A percentile compares a stretch with the other conserved stretches of the same genome.
Conservation (phyloP, 345 rosid species). For the Aquilaria sinensis region DNA sequence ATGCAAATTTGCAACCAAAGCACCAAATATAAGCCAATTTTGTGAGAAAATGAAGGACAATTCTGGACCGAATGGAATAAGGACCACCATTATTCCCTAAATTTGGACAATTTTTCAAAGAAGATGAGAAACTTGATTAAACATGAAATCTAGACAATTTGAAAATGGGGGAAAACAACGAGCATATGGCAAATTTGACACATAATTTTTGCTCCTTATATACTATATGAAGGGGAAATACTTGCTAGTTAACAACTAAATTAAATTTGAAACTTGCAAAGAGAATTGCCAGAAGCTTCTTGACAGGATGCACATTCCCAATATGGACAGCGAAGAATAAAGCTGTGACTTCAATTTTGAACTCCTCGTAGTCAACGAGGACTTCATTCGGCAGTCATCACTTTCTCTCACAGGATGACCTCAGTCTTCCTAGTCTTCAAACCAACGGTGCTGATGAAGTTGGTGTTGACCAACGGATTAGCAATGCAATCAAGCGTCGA, state of each 20-base stretch:
- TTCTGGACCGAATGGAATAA: too few species aligned
- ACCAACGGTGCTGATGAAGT: slow-evolving; percentile 76
- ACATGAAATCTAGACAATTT: too few species aligned
- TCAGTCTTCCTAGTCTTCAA: slow-evolving; percentile 64
- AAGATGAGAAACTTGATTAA: too few species aligned
- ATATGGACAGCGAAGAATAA: slow-evolving; percentile 75
- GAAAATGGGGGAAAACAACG: too few species aligned
- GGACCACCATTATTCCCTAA: too few species aligned
- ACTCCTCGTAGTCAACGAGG: slow-evolving; percentile 63
- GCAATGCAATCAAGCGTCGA: slow-evolving; percentile 55
- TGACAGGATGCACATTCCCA: slow-evolving; percentile 74
- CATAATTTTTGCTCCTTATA: too few species aligned
- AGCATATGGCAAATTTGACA: too few species aligned
- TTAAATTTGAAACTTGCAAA: neutral
- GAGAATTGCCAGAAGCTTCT: slow-evolving; percentile 61
- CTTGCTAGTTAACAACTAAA: neutral
- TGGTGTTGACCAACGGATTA: slow-evolving; percentile 75
- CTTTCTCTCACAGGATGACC: slow-evolving; percentile 57
- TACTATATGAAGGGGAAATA: too few species aligned
- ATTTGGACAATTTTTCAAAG: too few species aligned
- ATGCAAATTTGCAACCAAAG: neutral
- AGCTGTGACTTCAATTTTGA: slow-evolving; percentile 90
- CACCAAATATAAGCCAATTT: neutral
- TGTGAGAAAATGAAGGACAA: neutral
- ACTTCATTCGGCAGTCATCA: slow-evolving; percentile 41